Evolutionary conservation across 176 grass and related monocot species (phyloP), one percentile per base, ranked within the genome.

Genomic region (Oryza punctata): DNA sequence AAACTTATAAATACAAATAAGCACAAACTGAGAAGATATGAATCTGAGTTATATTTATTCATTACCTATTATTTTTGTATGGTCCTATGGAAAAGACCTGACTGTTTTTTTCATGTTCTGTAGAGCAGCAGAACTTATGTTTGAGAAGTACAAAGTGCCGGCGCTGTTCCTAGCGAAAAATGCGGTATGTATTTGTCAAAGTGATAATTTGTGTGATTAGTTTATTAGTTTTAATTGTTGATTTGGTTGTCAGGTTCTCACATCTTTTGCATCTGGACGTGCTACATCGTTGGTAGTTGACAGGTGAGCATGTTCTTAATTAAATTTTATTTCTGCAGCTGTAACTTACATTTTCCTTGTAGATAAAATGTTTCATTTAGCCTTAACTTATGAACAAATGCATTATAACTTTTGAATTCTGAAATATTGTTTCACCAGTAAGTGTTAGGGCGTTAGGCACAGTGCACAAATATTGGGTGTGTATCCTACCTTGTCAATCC

Each of bases 61-160:
- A 40, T 67, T 67, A 19, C 35, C 28, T 24, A 68, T 19, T 80
- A 59, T 69, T 45, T 88, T 72, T 29, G 11, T 25, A 24, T 41
- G 43, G 30, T 27, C 49, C 13, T 49, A 61, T 71, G 59, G 69
- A 41, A 54, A 77, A 65, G 35, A 19, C 14, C 84, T 91, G 43
- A 90, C 75, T 83, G 27, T 72, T 72, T 32, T 88, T 89, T 86
- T 4, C 54, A 61, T 82, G 60, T 86, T 79, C 83, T 47, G 40
- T 83, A 99, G 97, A 80, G 91, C 91, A 65, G 97, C 93, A 50
- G 97, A 99, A 85, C 87, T 99, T 87, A 92, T 99, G 97, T 99
- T 99, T 88, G 97, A 99, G 87, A 94, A 83, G 47, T 99, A 99
- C 81, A 99, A 99, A 88, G 97, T 99, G 77, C 97, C 97, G 19